These are phyloP conservation scores for Fusarium tricinctum DNA, from an alignment of 2,329 filamentous ascomycete species.

Conservation along the genomic window DNA sequence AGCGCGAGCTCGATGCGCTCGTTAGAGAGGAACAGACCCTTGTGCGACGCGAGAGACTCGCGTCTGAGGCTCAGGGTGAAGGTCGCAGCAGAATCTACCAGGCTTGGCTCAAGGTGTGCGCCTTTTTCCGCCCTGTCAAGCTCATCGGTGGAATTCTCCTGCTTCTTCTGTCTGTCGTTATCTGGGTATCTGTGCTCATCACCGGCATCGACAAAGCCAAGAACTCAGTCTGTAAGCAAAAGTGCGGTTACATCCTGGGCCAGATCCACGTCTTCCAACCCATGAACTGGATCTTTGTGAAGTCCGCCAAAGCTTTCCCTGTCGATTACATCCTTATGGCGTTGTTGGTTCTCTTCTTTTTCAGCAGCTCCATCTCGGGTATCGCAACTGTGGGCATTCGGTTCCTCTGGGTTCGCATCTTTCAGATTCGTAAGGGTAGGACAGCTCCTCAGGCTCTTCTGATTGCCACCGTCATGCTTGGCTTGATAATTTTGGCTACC, in stretches of 20 bases:
- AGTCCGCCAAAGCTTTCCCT: constrained; percentile 86
- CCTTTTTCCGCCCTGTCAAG: constrained; percentile 88
- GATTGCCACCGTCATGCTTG: constrained; percentile 90
- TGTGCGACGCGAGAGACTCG: constrained; percentile 88
- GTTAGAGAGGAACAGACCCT: constrained; percentile 93
- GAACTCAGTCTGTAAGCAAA: constrained; percentile 91
- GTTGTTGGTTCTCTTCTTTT: constrained; percentile 86
- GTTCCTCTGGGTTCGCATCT: constrained; percentile 95
- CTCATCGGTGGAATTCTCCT: constrained; percentile 86
- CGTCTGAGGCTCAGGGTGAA: constrained; percentile 84
- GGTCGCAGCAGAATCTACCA: constrained; percentile 80
- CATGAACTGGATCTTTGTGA: constrained; percentile 85
- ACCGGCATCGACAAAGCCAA: constrained; percentile 96
- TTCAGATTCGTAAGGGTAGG: constrained; percentile 88
- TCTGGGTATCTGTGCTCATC: constrained; percentile 94
- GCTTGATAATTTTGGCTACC: constrained; percentile 88
- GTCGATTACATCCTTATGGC: constrained; percentile 93
- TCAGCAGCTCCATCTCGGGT: constrained; percentile 88
- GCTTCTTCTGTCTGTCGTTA: constrained; percentile 78
- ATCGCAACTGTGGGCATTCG: constrained; percentile 91
- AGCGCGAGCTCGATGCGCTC: constrained; percentile 87
- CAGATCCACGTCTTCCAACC: constrained; percentile 94
- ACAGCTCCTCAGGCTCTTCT: constrained; percentile 93
- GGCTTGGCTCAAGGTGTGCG: constrained; percentile 83
- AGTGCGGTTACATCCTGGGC: constrained; percentile 92